These are phyloP conservation scores for Camellia japonica DNA, from an alignment of 148 eudicot genomes.

Conservation along the genomic window DNA sequence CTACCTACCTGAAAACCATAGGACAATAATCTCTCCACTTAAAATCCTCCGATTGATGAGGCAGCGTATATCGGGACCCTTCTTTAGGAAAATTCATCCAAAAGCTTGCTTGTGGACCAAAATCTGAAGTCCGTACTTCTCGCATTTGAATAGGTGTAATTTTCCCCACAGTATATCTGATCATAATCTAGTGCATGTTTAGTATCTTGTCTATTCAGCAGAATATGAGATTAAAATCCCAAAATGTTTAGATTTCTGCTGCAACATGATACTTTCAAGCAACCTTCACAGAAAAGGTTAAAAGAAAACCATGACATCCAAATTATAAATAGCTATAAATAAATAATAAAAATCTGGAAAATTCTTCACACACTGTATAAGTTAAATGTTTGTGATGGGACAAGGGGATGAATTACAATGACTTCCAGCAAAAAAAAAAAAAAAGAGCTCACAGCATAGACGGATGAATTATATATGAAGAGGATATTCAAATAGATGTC, in stretches of 20 bases:
- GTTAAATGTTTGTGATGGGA: background rate
- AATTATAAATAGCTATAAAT: background rate
- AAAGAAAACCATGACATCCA: background rate
- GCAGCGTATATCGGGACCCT: slow-evolving; percentile 92
- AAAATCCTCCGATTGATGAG: slow-evolving; percentile 93
- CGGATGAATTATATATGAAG: background rate
- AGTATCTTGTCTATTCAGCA: slow-evolving; percentile 16
- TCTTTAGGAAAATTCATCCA: slow-evolving; percentile 95
- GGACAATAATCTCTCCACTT: slow-evolving; percentile 98
- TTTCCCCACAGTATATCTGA: slow-evolving; percentile 98
- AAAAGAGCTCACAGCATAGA: background rate
- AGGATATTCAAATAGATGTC: background rate
- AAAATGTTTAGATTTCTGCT: background rate
- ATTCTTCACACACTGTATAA: background rate
- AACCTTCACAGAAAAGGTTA: background rate
- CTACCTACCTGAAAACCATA: slow-evolving; percentile 96
- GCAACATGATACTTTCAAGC: background rate
- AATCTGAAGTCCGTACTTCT: slow-evolving; percentile 81
- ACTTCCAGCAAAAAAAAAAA: background rate
- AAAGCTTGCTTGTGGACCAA: slow-evolving; percentile 91
- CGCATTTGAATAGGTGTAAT: slow-evolving; percentile 94
- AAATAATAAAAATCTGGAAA: background rate
- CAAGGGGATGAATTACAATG: background rate
- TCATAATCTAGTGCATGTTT: slow-evolving; percentile 34
- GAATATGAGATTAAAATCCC: background rate